Evolutionary conservation across 169 alveolate species (phyloP).

Genomic region (Plasmodium gallinaceum): DNA sequence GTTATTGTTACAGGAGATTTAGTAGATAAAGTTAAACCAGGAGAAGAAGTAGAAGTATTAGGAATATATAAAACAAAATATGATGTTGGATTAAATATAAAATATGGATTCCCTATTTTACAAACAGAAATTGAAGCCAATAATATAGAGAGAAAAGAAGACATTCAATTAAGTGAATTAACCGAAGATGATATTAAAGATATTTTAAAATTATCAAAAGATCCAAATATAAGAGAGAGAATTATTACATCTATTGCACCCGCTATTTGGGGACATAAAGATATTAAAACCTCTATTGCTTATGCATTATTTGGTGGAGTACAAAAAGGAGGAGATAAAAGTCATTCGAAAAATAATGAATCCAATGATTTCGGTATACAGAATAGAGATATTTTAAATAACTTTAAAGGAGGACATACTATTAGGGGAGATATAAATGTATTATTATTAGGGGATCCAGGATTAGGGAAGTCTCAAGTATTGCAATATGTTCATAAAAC

Average conservation of each 20-base stretch:
- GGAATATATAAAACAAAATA: constrained; percentile 96
- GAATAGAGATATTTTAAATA: constrained; percentile 89
- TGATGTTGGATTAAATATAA: constrained; percentile 94
- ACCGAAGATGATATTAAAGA: constrained; percentile 95
- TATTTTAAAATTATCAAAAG: constrained; percentile 92
- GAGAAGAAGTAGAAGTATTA: constrained; percentile 98
- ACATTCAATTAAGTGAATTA: constrained; percentile 90
- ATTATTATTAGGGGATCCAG: constrained; percentile 97
- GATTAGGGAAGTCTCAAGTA: constrained; percentile 99
- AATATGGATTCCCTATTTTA: constrained; percentile 97
- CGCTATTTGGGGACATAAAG: constrained; percentile 97
- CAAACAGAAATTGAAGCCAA: constrained; percentile 97
- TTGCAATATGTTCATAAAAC: constrained; percentile 98
- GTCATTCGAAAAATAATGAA: constrained; percentile 56
- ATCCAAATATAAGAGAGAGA: constrained; percentile 95
- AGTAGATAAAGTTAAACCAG: constrained; percentile 98
- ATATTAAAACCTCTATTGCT: constrained; percentile 94
- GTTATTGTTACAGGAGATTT: constrained; percentile 96
- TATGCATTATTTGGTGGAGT: constrained; percentile 96
- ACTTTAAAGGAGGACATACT: constrained; percentile 94
- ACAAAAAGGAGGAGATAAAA: constrained; percentile 82
- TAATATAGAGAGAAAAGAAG: constrained; percentile 93
- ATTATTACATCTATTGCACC: constrained; percentile 98
- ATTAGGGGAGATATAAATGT: constrained; percentile 98
- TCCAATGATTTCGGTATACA: constrained; percentile 59